These are phyloP conservation scores for Rosa rugosa DNA, from an alignment of 306 rosid genomes.

Conservation along the genomic window DNA sequence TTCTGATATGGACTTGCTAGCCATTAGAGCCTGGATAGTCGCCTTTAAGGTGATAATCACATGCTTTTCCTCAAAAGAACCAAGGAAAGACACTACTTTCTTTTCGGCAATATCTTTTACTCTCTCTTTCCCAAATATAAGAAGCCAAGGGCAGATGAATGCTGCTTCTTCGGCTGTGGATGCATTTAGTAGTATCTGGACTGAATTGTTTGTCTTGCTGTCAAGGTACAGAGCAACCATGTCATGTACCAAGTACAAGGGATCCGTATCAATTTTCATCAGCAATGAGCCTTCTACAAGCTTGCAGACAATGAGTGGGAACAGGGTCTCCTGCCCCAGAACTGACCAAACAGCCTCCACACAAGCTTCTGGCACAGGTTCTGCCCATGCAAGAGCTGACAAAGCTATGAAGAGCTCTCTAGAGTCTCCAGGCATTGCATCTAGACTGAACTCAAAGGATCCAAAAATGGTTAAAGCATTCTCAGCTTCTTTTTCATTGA, in stretches of 20 bases:
- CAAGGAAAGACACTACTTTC: conserved; percentile 19
- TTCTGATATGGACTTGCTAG: conserved; percentile 35
- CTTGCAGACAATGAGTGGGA: conserved; percentile 31
- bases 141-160: conserved; percentile 34
- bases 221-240: conserved; percentile 35
- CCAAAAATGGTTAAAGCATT: conserved; percentile 36
- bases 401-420: conserved; percentile 33
- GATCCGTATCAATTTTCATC: conserved; percentile 33
- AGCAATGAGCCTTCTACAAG: conserved; percentile 38
- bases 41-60: conserved; percentile 18
- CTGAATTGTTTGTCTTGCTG: conserved; percentile 25
- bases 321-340: conserved; percentile 27
- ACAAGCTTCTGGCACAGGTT: conserved; percentile 36
- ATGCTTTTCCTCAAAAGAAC: conserved; percentile 24
- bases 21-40: conserved; percentile 32
- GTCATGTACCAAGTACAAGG: conserved; percentile 34
- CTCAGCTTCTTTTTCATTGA: conserved; percentile 42
- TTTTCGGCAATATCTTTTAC: conserved; percentile 18
- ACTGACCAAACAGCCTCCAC: conserved; percentile 39
- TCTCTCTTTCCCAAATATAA: conserved; percentile 31
- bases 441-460: conserved; percentile 37
- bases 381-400: conserved; percentile 36
- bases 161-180: conserved; percentile 24
- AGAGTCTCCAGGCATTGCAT: conserved; percentile 36
- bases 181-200: conserved; percentile 14